Evolutionary conservation across 202 grass and related monocot species (phyloP), one percentile per base, ranked within the genome.

Genomic region (Zoysia matrella): DNA sequence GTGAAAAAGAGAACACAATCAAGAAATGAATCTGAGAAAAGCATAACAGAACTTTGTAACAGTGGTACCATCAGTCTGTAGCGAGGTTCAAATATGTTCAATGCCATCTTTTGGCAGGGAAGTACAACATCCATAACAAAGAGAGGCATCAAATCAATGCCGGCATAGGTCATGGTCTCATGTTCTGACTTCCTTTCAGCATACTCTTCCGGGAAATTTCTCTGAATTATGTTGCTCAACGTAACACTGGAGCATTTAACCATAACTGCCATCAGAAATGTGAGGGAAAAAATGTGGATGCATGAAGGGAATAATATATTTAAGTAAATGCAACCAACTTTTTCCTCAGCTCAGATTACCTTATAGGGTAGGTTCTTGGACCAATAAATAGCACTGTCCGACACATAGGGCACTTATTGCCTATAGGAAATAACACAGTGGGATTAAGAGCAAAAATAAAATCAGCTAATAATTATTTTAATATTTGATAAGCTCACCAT

Each of bases 31-130:
- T 70, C 48, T 70, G 3, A 76, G 3, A 83, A 86, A 65, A 79
- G 60, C 8, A 30, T 30, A 80, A 39, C 50, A 49, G 83, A 80
- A 70, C 68, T 48, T n/a, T 82, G 69, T 52, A 40, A 43, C 18
- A 73, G 54, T 48, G 54, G 66, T 95, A 99, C 96, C 96, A 99
- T 99, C 52, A 99, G 79, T 69, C 96, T 95, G 86, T 99, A 99
- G 85, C 96, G 96, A 90, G 96, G 96, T 83, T 99, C 96, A 91
- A 99, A 95, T 88, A 99, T 99, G 82, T 99, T 95, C 74, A 99
- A 81, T 86, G 91, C 86, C 87, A 99, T 89, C 77, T 99, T 99
- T 84, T 99, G 96, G 81, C 85, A 89, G 46, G 96, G 96, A 53
- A 99, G 88, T 65, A 99, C 89, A 81, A 99, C 92, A 91, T 95